Conservation (phyloP, 495 filamentous ascomycete species). For the Jackrogersella minutella region DNA sequence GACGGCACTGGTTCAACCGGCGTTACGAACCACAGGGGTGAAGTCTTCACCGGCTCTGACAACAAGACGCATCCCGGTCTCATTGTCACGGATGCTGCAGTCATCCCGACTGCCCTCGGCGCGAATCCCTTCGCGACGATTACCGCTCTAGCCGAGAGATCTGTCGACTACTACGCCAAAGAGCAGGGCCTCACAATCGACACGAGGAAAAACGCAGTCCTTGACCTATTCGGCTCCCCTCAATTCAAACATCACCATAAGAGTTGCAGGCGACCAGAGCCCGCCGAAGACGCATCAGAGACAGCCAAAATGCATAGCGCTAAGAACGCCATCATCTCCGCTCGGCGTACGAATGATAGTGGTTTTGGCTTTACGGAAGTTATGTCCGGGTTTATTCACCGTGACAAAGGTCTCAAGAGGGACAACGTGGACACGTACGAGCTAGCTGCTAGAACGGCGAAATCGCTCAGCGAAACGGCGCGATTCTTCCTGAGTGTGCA, state of each 20-base stretch:
- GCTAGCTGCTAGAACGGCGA: slow-evolving; percentile 61
- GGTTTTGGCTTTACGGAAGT: slow-evolving; percentile 69
- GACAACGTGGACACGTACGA: slow-evolving; percentile 61
- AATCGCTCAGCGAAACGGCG: slow-evolving; percentile 61
- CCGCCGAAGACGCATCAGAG: slow-evolving; percentile 42
- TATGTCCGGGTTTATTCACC: slow-evolving; percentile 68
- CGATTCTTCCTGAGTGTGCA: slow-evolving; percentile 69
- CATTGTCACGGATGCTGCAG: slow-evolving; percentile 68
- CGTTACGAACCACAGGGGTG: slow-evolving; percentile 69
- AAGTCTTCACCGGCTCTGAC: slow-evolving; percentile 64
- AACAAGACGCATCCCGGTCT: slow-evolving; percentile 63
- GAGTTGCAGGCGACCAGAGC: slow-evolving; percentile 8
- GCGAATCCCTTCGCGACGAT: slow-evolving; percentile 78
- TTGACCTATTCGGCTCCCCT: slow-evolving; percentile 58
- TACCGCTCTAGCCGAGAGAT: slow-evolving; percentile 70
- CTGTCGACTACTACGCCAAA: slow-evolving; percentile 58
- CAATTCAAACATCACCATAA: slow-evolving; percentile 34
- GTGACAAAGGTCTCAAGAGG: slow-evolving; percentile 55
- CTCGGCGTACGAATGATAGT: slow-evolving; percentile 52
- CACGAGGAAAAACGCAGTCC: slow-evolving; percentile 58
- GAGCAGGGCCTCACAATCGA: slow-evolving; percentile 56
- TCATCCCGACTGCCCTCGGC: slow-evolving; percentile 70
- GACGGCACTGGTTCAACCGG: slow-evolving; percentile 65
- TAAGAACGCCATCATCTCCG: slow-evolving; percentile 51
- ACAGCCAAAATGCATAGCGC: slow-evolving; percentile 45